phyloP scores from a whole-genome alignment of 163 green algal genomes.

The Picocystis sp. region DNA sequence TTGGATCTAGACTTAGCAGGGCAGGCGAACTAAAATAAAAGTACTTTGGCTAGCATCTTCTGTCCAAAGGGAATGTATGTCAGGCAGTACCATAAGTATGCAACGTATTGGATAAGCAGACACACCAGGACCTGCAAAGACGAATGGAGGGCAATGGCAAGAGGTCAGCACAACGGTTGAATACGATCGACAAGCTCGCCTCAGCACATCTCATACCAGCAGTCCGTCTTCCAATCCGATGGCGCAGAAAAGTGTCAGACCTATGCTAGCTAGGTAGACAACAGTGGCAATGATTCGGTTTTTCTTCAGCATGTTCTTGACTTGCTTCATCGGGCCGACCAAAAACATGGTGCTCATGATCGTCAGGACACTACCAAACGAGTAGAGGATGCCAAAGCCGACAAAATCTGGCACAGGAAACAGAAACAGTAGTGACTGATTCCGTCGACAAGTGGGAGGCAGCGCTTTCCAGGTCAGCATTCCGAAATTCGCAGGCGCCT shows the following conservation, averaged over 20 bases:
- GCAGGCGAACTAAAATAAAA: too few relatives aligned
- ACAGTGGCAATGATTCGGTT: conserved; percentile 1
- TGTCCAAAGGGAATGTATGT: conserved; percentile 11
- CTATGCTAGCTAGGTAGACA: conserved; percentile 5
- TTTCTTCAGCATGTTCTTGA: conserved; percentile 9
- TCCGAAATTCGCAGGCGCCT: too few relatives aligned
- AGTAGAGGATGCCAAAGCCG: conserved; percentile 8
- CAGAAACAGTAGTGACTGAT: too few relatives aligned
- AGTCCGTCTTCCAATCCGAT: neutral
- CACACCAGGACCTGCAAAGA: neutral
- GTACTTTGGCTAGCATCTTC: conserved; percentile 2
- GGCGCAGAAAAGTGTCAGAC: conserved; percentile 5
- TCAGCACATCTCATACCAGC: neutral
- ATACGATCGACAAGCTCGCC: neutral
- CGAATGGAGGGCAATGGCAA: neutral
- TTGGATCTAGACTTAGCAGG: too few relatives aligned
- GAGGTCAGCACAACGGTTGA: neutral
- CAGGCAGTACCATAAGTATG: conserved; percentile 4
- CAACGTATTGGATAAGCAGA: conserved; percentile 1
- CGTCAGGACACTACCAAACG: conserved; percentile 10
- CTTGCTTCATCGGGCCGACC: conserved; percentile 9
- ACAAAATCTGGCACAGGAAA: too few relatives aligned
- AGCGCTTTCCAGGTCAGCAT: too few relatives aligned
- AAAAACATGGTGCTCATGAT: conserved; percentile 10
- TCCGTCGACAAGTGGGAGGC: too few relatives aligned